These are phyloP conservation scores for Aciculosporium take DNA, from an alignment of 2,329 filamentous ascomycete genomes.

Conservation along the genomic window DNA sequence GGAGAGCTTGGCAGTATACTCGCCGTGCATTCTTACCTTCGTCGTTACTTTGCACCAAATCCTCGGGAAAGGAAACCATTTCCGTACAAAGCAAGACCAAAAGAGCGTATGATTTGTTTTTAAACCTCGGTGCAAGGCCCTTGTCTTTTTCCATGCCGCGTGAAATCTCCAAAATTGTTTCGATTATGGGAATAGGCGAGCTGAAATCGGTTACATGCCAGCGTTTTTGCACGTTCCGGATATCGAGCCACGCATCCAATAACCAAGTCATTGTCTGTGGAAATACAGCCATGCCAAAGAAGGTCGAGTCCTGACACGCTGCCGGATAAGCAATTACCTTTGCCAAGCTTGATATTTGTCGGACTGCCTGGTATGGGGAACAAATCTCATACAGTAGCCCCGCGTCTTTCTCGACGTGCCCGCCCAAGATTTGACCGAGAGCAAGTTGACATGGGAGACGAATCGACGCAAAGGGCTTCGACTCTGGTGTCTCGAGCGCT, in stretches of 20 bases:
- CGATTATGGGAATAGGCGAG: slow-evolving; percentile 22
- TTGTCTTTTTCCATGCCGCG: slow-evolving; percentile 10
- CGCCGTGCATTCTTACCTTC: slow-evolving; percentile 16
- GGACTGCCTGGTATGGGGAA: slow-evolving; percentile 28
- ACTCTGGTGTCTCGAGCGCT: slow-evolving; percentile 12
- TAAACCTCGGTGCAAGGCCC: slow-evolving; percentile 11
- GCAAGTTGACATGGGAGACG: slow-evolving; percentile 26
- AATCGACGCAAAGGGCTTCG: slow-evolving; percentile 15
- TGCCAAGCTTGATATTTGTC: slow-evolving; percentile 30
- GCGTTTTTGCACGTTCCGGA: slow-evolving; percentile 25
- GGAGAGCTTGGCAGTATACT: slow-evolving; percentile 24
- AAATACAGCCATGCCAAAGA: slow-evolving; percentile 19
- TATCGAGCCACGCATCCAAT: slow-evolving; percentile 31
- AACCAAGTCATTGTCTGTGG: slow-evolving; percentile 33
- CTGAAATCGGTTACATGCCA: slow-evolving; percentile 19
- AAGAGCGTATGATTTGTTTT: slow-evolving; percentile 23
- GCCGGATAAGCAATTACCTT: slow-evolving; percentile 29
- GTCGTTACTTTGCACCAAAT: slow-evolving; percentile 16
- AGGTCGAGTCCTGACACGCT: slow-evolving; percentile 18
- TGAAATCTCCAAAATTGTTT: slow-evolving; percentile 22
- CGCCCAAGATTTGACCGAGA: slow-evolving; percentile 21
- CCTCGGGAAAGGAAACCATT: slow-evolving; percentile 19
- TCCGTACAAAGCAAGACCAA: slow-evolving; percentile 30
- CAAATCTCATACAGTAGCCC: slow-evolving; percentile 26
- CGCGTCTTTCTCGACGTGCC: slow-evolving; percentile 11